Evolutionary conservation across 129 eudicot species (phyloP).

Genomic region (Flaveria sonorensis): DNA sequence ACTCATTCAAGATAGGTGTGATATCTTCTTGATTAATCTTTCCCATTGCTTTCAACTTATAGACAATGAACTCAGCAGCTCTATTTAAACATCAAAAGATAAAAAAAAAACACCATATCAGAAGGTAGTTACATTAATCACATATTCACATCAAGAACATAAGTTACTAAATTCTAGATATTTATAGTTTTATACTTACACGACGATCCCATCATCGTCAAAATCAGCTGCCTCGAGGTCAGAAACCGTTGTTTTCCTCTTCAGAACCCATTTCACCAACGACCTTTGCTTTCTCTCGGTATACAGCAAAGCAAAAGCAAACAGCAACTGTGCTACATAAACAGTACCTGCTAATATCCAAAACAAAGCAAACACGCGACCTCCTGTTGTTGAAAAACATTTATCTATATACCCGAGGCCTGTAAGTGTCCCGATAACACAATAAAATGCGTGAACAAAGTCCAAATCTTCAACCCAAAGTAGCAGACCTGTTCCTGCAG

Average conservation of each 20-base stretch:
- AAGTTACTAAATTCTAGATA: background rate
- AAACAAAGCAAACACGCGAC: constrained; percentile 79
- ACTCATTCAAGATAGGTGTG: constrained; percentile 56
- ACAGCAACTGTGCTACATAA: constrained; percentile 82
- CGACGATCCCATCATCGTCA: constrained; percentile 65
- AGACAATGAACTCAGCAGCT: constrained; percentile 75
- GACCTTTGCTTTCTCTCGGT: constrained; percentile 61
- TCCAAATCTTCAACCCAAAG: constrained; percentile 60
- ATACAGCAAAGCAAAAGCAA: constrained; percentile 64
- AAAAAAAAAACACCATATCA: constrained; percentile 19
- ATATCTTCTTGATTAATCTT: constrained; percentile 81
- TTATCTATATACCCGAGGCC: constrained; percentile 81
- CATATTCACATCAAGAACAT: no score
- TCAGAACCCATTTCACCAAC: constrained; percentile 64
- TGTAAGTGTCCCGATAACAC: constrained; percentile 77
- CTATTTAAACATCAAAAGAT: constrained; percentile 34
- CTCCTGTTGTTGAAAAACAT: constrained; percentile 78
- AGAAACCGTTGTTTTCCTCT: constrained; percentile 49
- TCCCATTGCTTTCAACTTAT: constrained; percentile 88
- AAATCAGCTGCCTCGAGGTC: constrained; percentile 95
- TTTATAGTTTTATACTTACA: constrained; percentile 47
- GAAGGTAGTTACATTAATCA: no score
- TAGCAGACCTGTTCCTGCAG: constrained; percentile 60
- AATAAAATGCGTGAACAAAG: constrained; percentile 71
- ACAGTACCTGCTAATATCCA: constrained; percentile 82